Evolutionary conservation across 495 filamentous ascomycete species (phyloP).

Genomic region (Xylaria cubensis): DNA sequence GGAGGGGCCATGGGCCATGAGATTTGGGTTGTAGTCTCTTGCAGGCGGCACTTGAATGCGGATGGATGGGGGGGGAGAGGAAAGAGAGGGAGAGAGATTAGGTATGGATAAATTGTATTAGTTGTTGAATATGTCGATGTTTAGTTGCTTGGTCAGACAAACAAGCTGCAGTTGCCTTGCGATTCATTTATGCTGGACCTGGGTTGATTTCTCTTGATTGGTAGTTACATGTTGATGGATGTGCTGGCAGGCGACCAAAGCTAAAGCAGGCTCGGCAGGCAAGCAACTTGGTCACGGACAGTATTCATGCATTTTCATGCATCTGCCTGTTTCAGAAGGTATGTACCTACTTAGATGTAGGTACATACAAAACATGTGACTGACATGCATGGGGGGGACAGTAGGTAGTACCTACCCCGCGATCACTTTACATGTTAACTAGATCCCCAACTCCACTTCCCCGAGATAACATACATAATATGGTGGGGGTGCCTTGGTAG

Average conservation of each 20-base stretch:
- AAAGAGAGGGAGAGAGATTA: background rate
- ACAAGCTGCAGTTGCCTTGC: background rate
- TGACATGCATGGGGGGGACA: background rate
- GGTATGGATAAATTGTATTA: background rate
- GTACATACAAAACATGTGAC: background rate
- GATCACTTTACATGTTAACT: background rate
- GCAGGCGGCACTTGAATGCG: background rate
- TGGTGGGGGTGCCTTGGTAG: too few relatives aligned
- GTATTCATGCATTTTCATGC: background rate
- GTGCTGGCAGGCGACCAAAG: constrained; percentile 1
- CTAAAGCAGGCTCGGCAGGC: constrained; percentile 25
- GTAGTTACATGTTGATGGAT: background rate
- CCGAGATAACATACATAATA: background rate
- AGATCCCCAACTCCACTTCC: too few relatives aligned
- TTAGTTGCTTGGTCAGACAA: background rate
- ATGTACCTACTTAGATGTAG: background rate
- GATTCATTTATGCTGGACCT: background rate
- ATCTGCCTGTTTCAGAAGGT: constrained; percentile 3
- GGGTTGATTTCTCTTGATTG: background rate
- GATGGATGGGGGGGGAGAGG: background rate
- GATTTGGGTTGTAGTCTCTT: background rate
- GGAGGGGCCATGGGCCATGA: constrained; percentile 13
- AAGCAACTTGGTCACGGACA: background rate
- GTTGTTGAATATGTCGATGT: background rate
- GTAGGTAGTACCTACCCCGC: background rate